Percentiles rank a stretch among this genome's conserved stretches.
Conservation (phyloP, 2,329 filamentous ascomycete species). For the Hypomyces rosellus region DNA sequence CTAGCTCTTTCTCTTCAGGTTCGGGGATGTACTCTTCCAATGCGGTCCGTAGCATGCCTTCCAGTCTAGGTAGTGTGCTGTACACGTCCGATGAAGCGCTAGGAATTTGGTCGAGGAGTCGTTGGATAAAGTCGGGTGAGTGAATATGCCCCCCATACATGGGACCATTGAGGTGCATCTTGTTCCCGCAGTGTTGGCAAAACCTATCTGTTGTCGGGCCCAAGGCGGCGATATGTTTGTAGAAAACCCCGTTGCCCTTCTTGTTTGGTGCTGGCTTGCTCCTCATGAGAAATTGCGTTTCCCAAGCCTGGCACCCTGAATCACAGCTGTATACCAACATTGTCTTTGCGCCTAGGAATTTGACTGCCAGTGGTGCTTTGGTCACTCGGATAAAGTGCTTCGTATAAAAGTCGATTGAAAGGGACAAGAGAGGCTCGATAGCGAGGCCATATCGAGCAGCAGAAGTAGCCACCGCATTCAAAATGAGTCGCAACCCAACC, state of each 20-base stretch:
- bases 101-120: conserved; percentile 67
- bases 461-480: conserved; percentile 73
- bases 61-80: conserved; percentile 70
- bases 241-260: conserved; percentile 61
- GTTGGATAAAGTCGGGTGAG: conserved; percentile 73
- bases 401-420: conserved; percentile 94
- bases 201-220: conserved; percentile 59
- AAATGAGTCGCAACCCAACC: conserved; percentile 76
- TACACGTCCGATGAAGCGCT: conserved; percentile 63
- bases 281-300: conserved; percentile 69
- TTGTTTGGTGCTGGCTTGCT: conserved; percentile 63
- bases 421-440: conserved; percentile 83
- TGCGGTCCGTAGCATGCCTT: conserved; percentile 87
- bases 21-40: conserved; percentile 61
- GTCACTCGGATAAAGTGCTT: conserved; percentile 80
- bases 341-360: conserved; percentile 82
- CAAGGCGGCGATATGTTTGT: conserved; percentile 70
- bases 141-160: conserved; percentile 94
- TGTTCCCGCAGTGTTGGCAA: conserved; percentile 80
- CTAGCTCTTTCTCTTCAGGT: conserved; percentile 28
- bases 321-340: conserved; percentile 94
- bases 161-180: conserved; percentile 81
- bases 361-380: conserved; percentile 77
- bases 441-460: conserved; percentile 80
- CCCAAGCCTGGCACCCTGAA: conserved; percentile 84